Evolutionary conservation across 305 asterid genomes (phyloP), one percentile per base, ranked within the genome.

Genomic region (Fraxinus velutina): DNA sequence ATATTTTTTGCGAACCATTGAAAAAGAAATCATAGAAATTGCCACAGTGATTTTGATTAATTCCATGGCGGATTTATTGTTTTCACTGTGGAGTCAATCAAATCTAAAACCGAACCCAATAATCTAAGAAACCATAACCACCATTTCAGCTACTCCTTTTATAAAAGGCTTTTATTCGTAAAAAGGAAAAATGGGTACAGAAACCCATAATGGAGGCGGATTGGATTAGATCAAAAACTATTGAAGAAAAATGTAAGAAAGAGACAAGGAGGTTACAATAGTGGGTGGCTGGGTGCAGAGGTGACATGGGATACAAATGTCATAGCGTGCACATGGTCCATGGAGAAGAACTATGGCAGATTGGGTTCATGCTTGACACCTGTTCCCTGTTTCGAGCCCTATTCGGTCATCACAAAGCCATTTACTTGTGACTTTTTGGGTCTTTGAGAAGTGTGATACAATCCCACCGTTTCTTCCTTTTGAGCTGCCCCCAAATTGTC

Each of bases 201-300:
- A 68, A 68, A 68, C 21, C 74, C 74, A 68, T 29, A 68, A 68
- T 68, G 39, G 19, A 22, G 19, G 36, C 36, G 73, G 34, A 66
- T 66, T 66, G 19, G 36, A 66, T 66, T 66, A 27, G 17, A 68
- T 68, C 0, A 29, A 29, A 68, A 68, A 27, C 4, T 68, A n/a
- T 29, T 12, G 39, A 68, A 8, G 21, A 50, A 68, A 55, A 78
- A 78, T 68, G 74, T 75, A 42, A 37, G 81, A 83, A 74, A 82
- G 84, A 50, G 85, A 88, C 88, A 86, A 84, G 77, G 86, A 78
- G 84, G 84, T 78, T 80, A 81, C 85, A 62, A 10, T 68, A 68
- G 39, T 68, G 74, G 74, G 39, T 44, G 55, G 55, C 55, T 44
- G 55, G 55, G 55, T 10, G 36, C 34, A 22, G 62, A 37, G 64